phyloP scores from a whole-genome alignment of 805 yeast species.

The Candida chilensis region DNA sequence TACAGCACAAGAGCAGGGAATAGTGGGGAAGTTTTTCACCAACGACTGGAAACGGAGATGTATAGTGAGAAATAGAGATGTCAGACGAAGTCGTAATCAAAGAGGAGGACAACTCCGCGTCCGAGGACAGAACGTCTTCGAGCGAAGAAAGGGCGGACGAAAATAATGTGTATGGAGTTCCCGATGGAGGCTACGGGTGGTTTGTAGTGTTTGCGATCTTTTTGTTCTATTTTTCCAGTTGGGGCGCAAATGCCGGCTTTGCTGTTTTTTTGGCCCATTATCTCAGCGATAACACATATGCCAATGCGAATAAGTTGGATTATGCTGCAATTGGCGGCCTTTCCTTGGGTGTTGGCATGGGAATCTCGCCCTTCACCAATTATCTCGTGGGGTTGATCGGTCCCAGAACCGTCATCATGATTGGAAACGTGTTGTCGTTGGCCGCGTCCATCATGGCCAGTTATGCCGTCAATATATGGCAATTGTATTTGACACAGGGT shows the following conservation, averaged over 20 bases:
- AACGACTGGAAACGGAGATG: too few species aligned
- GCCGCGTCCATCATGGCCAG: constrained; percentile 24
- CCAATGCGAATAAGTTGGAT: constrained; percentile 22
- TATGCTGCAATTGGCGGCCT: constrained; percentile 28
- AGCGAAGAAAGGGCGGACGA: too few species aligned
- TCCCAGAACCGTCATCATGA: constrained; percentile 11
- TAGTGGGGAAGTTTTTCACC: too few species aligned
- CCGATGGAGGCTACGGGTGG: constrained; percentile 31
- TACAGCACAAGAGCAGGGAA: too few species aligned
- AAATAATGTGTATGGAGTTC: too few species aligned
- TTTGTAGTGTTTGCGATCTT: constrained; percentile 19
- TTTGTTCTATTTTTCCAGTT: constrained; percentile 20
- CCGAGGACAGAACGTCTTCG: too few species aligned
- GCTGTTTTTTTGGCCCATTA: constrained; percentile 25
- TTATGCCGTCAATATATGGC: constrained; percentile 21
- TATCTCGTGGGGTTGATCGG: constrained; percentile 20
- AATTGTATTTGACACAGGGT: constrained; percentile 31
- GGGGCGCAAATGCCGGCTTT: constrained; percentile 31
- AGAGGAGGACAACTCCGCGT: too few species aligned
- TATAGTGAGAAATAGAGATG: too few species aligned
- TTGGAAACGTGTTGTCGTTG: constrained; percentile 23
- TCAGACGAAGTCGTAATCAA: too few species aligned
- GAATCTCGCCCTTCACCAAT: constrained; percentile 19
- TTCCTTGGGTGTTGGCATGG: constrained; percentile 21
- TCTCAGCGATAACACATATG: constrained; percentile 16